Evolutionary conservation across 495 filamentous ascomycete species (phyloP), one percentile per base, ranked within the genome.

Genomic region (Bathelium albidoporum): DNA sequence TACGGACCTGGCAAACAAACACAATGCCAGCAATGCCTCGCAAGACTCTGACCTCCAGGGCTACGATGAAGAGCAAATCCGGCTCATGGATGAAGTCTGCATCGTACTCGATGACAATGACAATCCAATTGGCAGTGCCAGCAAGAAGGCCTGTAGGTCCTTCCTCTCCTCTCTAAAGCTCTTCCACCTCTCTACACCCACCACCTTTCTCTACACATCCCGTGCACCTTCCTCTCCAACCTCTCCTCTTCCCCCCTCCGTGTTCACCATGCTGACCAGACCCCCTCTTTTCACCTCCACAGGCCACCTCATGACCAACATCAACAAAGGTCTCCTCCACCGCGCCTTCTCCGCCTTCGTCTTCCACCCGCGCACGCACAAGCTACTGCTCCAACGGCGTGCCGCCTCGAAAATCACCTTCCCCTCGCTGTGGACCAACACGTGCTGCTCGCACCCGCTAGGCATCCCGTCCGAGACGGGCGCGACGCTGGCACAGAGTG

Each of bases 391-490:
- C 32, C 94, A 99, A 76, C 94, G 97, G 78, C 88, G 94, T 68
- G 94, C 94, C 58, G 79, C 88, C 52, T 92, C 97, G 78, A 99
- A 99, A 81, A 99, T 99, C 75, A 99, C 94, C 18, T 99, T 99
- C 79, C 94, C 94, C 49, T 89, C 91, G 73, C 92, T 96, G 90
- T 99, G 94, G 94, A 99, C 94, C 63, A 99, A 99, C 77, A 99
- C 94, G 43, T 99, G 94, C 82, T 99, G 94, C 80, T 99, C 94
- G 32, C 94, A 99, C 75, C 94, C 94, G 10, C 80, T 99, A 60
- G 90, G 90, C 32, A 87, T 97, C 62, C 87, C 94, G 22, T 88
- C 85, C 24, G 94, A 99, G 82, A 95, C 90, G 1, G 94, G 94
- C 61, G 82, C 86, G 14, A 87, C 89, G 72, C 81, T 98, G 24